phyloP scores from a whole-genome alignment of 2,329 filamentous ascomycete genomes.

The Sporothrix dimorphospora region DNA sequence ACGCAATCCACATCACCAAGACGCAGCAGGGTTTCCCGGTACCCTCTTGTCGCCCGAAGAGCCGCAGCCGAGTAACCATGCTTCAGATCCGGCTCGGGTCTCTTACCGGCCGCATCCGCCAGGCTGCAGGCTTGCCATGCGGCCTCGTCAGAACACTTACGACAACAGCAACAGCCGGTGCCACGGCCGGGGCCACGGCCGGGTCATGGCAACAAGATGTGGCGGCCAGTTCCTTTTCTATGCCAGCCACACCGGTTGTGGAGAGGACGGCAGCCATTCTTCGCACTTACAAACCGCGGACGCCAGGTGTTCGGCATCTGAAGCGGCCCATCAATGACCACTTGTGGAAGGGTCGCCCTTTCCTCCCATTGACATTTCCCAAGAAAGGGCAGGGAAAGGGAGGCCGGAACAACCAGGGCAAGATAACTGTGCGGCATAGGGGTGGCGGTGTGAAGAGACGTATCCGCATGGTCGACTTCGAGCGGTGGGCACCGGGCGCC shows the following conservation, averaged over 20 bases:
- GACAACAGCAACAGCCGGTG: conserved; percentile 30
- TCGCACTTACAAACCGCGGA: conserved; percentile 90
- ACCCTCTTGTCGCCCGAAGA: background rate
- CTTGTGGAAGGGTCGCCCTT: conserved; percentile 89
- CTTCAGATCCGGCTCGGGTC: conserved; percentile 67
- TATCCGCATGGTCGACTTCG: conserved; percentile 90
- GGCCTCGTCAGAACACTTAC: conserved; percentile 36
- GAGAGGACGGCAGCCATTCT: conserved; percentile 54
- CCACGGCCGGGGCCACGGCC: conserved; percentile 1
- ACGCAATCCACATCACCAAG: background rate
- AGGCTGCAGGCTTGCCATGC: background rate
- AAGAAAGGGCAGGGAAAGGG: conserved; percentile 94
- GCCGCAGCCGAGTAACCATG: conserved; percentile 50
- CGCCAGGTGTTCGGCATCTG: conserved; percentile 89
- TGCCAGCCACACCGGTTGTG: background rate
- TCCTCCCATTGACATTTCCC: conserved; percentile 79
- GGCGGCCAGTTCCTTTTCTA: conserved; percentile 4
- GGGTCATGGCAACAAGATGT: conserved; percentile 24
- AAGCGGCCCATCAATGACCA: conserved; percentile 94
- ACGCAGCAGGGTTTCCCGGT: background rate
- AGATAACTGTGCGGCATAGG: conserved; percentile 85
- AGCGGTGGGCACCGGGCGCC: conserved; percentile 74
- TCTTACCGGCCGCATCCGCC: conserved; percentile 38
- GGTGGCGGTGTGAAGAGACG: conserved; percentile 91
- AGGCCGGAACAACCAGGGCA: conserved; percentile 85